Evolutionary conservation across 495 filamentous ascomycete species (phyloP).

Genomic region (Aspergillus cavernicola): DNA sequence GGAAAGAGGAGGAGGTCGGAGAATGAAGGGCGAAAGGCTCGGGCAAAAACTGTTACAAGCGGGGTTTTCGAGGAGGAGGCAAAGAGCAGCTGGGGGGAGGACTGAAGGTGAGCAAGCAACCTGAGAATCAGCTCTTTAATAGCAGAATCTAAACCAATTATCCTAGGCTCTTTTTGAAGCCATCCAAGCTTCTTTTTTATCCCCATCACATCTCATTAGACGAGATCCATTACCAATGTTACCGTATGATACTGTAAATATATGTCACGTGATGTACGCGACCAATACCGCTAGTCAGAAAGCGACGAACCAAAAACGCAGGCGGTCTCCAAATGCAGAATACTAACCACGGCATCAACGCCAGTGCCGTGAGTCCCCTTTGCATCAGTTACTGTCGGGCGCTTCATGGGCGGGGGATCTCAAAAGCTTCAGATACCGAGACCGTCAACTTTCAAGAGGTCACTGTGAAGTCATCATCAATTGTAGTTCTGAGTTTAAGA

Average conservation of each 20-base stretch:
- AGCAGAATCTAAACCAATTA: neutral
- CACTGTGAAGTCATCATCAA: neutral
- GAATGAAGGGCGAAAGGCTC: slow-evolving; percentile 7
- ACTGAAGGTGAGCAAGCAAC: slow-evolving; percentile 11
- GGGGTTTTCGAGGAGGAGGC: slow-evolving; percentile 7
- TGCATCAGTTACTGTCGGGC: too few relatives aligned
- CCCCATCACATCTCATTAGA: slow-evolving; percentile 5
- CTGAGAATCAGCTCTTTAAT: neutral
- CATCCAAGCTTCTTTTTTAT: slow-evolving; percentile 9
- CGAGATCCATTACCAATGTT: slow-evolving; percentile 13
- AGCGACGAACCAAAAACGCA: too few relatives aligned
- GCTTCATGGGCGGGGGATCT: slow-evolving; percentile 14
- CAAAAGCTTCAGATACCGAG: slow-evolving; percentile 11
- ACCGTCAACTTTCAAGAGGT: neutral
- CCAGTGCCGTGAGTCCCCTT: too few relatives aligned
- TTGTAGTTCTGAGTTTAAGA: too few relatives aligned
- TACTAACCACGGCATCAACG: too few relatives aligned
- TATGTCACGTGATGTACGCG: too few relatives aligned
- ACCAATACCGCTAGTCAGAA: too few relatives aligned
- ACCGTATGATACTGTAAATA: slow-evolving; percentile 14
- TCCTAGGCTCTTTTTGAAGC: slow-evolving; percentile 18
- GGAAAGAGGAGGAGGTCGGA: slow-evolving; percentile 5
- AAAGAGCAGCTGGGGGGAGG: slow-evolving; percentile 4
- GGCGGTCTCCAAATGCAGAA: too few relatives aligned
- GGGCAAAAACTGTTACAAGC: slow-evolving; percentile 20